Conservation (phyloP, 495 filamentous ascomycete genomes). For the Aspergillus nidulans region DNA sequence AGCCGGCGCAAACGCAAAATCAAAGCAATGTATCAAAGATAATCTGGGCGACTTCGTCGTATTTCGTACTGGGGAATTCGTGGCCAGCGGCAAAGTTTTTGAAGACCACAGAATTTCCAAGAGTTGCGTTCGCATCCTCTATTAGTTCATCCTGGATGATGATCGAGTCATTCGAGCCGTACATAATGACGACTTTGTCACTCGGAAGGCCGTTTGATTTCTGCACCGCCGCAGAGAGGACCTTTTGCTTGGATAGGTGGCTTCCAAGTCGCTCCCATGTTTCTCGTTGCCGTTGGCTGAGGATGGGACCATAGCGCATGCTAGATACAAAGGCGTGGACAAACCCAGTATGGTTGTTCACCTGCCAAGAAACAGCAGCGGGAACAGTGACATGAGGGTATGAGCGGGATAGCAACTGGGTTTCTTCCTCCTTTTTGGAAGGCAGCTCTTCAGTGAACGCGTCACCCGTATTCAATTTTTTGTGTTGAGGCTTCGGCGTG, state of each 20-base stretch:
- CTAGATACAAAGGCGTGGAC: constrained; percentile 54
- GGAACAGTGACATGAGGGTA: constrained; percentile 44
- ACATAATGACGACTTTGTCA: constrained; percentile 51
- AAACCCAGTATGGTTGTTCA: constrained; percentile 52
- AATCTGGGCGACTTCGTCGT: constrained; percentile 45
- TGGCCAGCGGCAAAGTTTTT: constrained; percentile 51
- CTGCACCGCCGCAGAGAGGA: constrained; percentile 16
- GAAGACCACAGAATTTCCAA: constrained; percentile 47
- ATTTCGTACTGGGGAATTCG: constrained; percentile 53
- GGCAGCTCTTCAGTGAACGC: constrained; percentile 38
- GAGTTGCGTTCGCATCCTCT: constrained; percentile 45
- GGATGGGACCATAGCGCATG: constrained; percentile 54
- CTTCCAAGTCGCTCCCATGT: constrained; percentile 55
- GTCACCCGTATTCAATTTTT: constrained; percentile 30
- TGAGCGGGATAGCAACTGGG: constrained; percentile 39
- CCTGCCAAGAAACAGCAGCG: constrained; percentile 51
- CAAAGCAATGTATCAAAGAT: constrained; percentile 38
- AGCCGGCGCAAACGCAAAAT: constrained; percentile 6
- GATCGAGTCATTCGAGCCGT: constrained; percentile 49
- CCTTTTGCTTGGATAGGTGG: constrained; percentile 42
- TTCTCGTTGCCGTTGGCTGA: constrained; percentile 39
- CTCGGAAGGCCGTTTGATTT: constrained; percentile 30
- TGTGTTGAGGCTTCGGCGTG: constrained; percentile 30
- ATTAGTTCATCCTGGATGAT: constrained; percentile 54
- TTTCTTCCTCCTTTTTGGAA: constrained; percentile 29